Evolutionary conservation across 1,139 yeast species (phyloP), one percentile per base, ranked within the genome.

Genomic region (Pichia norvegensis): DNA sequence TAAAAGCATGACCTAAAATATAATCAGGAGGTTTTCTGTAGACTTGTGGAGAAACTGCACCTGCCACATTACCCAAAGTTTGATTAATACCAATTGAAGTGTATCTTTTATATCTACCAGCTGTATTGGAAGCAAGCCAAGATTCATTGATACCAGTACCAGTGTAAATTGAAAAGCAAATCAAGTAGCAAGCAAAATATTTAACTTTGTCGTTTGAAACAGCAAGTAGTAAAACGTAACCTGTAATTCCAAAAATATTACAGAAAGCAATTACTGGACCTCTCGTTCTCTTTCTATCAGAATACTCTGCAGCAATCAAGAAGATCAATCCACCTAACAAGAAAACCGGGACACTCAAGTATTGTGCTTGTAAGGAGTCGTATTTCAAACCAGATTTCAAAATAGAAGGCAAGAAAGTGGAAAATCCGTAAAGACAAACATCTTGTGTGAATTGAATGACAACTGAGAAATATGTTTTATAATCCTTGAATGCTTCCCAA

Each of bases 141-240:
- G 48, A 40, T 40, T 45, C 48, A 29, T 45, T 45, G 16, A 45
- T 42, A 39, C 48, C 45, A 5, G 48, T 45, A 36, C 48, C 45
- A 6, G 48, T 45, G 17, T 42, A 45, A 22, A 42, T 25, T 13
- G 48, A 42, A 16, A 45, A 42, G 11, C 38, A 36, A 33, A 45
- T 42, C 4, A 45, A 33, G 21, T 42, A 45, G 31, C 45, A 45
- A 3, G 47, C 47, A 39, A 45, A 45, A 19, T 45, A 45, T 25
- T 45, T 45, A 5, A 45, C 48, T 13, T 40, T 39, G 40, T 31
- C 38, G 21, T 42, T 45, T 2, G 39, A 17, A 17, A 42, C 45
- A 9, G 43, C 43, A 14, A 45, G 40, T 22, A 42, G 29, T 10
- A 45, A 19, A 35, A 45, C 31, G 13, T 45, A 45, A 19, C 48